phyloP scores from a whole-genome alignment of 495 filamentous ascomycete genomes.

The Opeltia flavorubescens region DNA sequence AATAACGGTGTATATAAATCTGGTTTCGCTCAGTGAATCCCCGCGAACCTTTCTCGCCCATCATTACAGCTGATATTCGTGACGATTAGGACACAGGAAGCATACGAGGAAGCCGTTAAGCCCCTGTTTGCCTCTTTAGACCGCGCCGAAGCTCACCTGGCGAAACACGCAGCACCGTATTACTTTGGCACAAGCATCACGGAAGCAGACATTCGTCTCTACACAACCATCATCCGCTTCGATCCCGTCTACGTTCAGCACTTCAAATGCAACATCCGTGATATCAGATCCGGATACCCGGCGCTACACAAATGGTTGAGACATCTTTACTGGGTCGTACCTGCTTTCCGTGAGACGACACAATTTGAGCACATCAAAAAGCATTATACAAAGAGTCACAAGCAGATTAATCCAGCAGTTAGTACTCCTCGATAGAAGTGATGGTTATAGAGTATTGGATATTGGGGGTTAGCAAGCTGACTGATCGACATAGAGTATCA shows the following conservation, averaged over 20 bases:
- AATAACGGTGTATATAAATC: slow-evolving; percentile 82
- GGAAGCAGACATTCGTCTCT: slow-evolving; percentile 72
- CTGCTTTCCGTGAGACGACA: slow-evolving; percentile 47
- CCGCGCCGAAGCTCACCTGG: slow-evolving; percentile 52
- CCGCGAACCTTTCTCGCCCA: background rate
- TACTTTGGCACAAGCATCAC: slow-evolving; percentile 57
- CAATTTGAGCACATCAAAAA: slow-evolving; percentile 59
- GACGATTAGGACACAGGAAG: slow-evolving; percentile 38
- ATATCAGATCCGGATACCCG: slow-evolving; percentile 67
- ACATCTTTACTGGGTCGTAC: slow-evolving; percentile 52
- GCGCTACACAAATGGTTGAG: slow-evolving; percentile 54
- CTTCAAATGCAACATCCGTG: slow-evolving; percentile 82
- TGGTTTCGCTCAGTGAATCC: slow-evolving; percentile 40
- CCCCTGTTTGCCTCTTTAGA: slow-evolving; percentile 61
- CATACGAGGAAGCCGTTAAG: slow-evolving; percentile 54
- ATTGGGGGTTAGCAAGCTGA: background rate
- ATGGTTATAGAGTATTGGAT: background rate
- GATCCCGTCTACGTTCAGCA: slow-evolving; percentile 85
- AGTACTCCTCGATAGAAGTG: slow-evolving; percentile 4
- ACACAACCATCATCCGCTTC: slow-evolving; percentile 74
- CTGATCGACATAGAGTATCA: slow-evolving; percentile 28
- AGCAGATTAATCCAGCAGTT: slow-evolving; percentile 44
- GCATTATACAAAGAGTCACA: slow-evolving; percentile 58
- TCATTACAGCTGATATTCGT: background rate
- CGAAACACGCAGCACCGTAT: slow-evolving; percentile 40